These are phyloP conservation scores for Pachyrhizus erosus DNA, from an alignment of 306 rosid species.

Conservation along the genomic window DNA sequence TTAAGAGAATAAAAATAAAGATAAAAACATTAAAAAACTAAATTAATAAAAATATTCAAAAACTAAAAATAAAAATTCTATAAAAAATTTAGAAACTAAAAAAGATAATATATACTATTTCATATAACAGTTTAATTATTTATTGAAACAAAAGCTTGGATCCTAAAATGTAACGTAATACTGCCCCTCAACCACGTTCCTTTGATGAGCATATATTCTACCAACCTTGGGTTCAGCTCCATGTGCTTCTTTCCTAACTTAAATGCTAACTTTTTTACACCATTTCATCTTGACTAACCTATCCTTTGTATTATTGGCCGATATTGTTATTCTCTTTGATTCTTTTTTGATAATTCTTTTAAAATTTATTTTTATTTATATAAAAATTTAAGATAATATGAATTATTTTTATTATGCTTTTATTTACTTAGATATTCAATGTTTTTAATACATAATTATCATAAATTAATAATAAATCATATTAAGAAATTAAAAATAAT, in stretches of 20 bases:
- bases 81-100: no score
- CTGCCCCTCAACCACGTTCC: not conserved
- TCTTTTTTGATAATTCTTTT: not conserved
- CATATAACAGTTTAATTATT: not conserved
- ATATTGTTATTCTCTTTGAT: not conserved
- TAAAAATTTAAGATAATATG: no score
- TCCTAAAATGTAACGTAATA: not conserved
- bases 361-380: no score
- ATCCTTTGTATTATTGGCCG: not conserved
- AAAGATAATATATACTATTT: no score
- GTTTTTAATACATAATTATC: not conserved
- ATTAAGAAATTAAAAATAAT: no score
- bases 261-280: not conserved
- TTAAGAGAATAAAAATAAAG: no score
- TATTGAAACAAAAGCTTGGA: not conserved
- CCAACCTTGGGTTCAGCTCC: not conserved
- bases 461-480: no score
- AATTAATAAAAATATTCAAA: no score
- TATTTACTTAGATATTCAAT: not conserved
- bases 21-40: no score
- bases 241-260: not conserved
- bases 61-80: no score
- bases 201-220: not conserved
- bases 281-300: not conserved
- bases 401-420: not conserved